Evolutionary conservation across 2,329 filamentous ascomycete genomes (phyloP).

Genomic region (Verruconis gallopava): DNA sequence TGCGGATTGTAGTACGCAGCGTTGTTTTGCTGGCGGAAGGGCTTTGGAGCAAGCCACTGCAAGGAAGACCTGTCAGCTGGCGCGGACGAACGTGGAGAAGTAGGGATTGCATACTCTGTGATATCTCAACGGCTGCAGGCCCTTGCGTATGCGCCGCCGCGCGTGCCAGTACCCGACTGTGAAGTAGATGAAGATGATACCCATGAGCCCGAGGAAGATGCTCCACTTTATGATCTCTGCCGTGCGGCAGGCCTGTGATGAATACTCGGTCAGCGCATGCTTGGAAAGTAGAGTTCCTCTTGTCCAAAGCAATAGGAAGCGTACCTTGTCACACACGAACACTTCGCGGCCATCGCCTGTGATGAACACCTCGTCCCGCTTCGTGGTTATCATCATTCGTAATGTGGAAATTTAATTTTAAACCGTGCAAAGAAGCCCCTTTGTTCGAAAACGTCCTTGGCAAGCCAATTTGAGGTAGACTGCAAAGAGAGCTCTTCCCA

Average conservation of each 20-base stretch:
- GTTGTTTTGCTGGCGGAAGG: not conserved
- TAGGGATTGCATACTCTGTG: constrained; percentile 36
- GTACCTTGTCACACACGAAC: constrained; percentile 5
- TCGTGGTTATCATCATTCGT: too few relatives aligned
- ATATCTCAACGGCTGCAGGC: constrained; percentile 52
- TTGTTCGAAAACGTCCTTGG: too few relatives aligned
- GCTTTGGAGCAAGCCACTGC: constrained; percentile 8
- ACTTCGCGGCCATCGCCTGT: too few relatives aligned
- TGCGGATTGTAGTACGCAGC: constrained; percentile 6
- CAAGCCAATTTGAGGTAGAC: too few relatives aligned
- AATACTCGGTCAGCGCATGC: too few relatives aligned
- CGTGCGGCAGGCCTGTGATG: constrained; percentile 29
- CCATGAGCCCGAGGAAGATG: constrained; percentile 50
- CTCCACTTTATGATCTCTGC: constrained; percentile 59
- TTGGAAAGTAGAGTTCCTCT: not conserved
- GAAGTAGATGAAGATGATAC: constrained; percentile 48
- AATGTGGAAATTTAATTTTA: too few relatives aligned
- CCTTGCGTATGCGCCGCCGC: constrained; percentile 50
- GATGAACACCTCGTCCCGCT: too few relatives aligned
- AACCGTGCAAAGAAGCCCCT: too few relatives aligned
- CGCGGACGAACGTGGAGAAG: too few relatives aligned
- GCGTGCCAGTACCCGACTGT: constrained; percentile 59
- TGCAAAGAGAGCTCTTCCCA: too few relatives aligned
- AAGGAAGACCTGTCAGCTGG: not conserved
- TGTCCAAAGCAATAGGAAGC: not conserved